A percentile compares a stretch with the other conserved stretches of the same genome.
These are phyloP conservation scores for Rhodomyrtus tomentosa DNA, from an alignment of 345 rosid species.

Conservation along the genomic window DNA sequence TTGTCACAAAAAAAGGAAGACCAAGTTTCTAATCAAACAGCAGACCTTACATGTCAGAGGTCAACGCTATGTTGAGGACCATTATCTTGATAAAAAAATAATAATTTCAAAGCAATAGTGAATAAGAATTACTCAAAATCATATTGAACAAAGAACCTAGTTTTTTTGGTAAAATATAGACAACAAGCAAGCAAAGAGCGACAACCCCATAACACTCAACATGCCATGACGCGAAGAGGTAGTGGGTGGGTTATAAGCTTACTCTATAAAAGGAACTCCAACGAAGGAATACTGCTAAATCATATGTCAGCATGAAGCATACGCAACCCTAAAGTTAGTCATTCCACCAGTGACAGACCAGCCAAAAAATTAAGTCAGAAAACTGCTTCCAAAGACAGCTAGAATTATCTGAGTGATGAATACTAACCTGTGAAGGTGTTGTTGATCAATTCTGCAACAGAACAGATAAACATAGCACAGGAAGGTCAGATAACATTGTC, in stretches of 20 bases:
- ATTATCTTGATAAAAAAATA: neutral
- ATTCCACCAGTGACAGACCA: neutral
- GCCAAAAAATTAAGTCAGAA: neutral
- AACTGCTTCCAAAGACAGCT: neutral
- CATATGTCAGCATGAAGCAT: neutral
- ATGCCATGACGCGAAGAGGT: neutral
- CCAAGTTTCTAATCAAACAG: neutral
- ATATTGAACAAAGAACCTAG: neutral
- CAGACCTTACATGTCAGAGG: neutral
- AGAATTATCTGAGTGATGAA: neutral
- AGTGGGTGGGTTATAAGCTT: neutral
- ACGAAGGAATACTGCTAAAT: neutral
- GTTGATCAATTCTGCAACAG: conserved; percentile 37
- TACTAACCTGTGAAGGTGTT: conserved; percentile 36
- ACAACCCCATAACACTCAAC: neutral
- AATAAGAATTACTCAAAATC: neutral
- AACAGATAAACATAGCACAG: neutral
- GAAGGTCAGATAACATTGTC: neutral
- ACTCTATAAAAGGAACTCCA: neutral
- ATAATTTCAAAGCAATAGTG: neutral
- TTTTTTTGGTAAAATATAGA: neutral
- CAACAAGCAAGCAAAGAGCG: neutral
- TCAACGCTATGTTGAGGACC: neutral
- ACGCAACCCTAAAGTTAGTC: neutral
- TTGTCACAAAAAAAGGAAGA: neutral